phyloP scores from a whole-genome alignment of 768 basidiomycete species.

The Lactifluus hygrophoroides region DNA sequence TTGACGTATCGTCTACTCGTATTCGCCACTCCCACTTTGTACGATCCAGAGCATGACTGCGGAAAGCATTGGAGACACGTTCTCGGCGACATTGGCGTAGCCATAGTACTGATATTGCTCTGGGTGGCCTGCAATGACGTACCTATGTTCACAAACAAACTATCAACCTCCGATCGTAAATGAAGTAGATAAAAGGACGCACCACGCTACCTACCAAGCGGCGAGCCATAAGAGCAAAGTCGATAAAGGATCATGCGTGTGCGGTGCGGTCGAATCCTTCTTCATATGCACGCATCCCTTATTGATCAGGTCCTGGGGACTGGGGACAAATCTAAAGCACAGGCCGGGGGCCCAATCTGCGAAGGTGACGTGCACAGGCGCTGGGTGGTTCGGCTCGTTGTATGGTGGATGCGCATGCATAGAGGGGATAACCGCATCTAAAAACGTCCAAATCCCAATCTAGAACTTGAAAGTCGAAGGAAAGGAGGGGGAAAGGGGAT shows the following conservation, averaged over 20 bases:
- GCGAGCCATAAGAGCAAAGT: constrained; percentile 96
- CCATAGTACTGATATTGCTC: constrained; percentile 86
- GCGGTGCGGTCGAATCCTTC: constrained; percentile 67
- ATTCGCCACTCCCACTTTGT: constrained; percentile 77
- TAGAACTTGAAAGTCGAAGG: constrained; percentile 86
- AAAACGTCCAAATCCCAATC: constrained; percentile 88
- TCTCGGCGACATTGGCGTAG: constrained; percentile 93
- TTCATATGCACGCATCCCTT: constrained; percentile 77
- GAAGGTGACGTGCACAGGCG: constrained; percentile 78
- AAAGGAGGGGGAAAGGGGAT: neutral
- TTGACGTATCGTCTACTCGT: no score
- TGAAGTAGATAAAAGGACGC: constrained; percentile 25
- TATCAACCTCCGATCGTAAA: neutral
- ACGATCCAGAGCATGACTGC: constrained; percentile 88
- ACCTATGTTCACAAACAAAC: constrained; percentile 46
- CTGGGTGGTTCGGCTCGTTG: constrained; percentile 57
- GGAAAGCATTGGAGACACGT: constrained; percentile 76
- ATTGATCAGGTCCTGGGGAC: constrained; percentile 91
- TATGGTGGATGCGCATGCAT: constrained; percentile 74
- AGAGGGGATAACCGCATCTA: constrained; percentile 88
- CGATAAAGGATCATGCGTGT: constrained; percentile 87
- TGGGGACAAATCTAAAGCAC: constrained; percentile 80
- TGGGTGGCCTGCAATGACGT: constrained; percentile 61
- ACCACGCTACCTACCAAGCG: constrained; percentile 96
- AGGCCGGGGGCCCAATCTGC: constrained; percentile 98